Evolutionary conservation across 2,329 filamentous ascomycete species (phyloP).

Genomic region (Trichocomaceae sp.): DNA sequence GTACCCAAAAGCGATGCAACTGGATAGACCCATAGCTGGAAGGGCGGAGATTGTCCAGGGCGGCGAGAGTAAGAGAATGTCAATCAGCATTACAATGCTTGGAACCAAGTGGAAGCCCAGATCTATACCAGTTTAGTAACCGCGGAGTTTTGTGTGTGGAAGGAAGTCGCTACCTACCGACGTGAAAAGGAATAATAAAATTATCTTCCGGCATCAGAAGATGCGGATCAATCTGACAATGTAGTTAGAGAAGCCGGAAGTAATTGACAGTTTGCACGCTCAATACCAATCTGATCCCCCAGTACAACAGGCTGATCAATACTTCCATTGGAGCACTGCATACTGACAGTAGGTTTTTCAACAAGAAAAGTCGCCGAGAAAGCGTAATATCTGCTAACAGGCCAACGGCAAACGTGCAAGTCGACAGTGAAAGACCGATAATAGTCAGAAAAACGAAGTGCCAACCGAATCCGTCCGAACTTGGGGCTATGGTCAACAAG

Average conservation of each 20-base stretch:
- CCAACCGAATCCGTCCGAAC: constrained; percentile 57
- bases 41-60: constrained; percentile 53
- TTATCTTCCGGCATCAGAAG: constrained; percentile 46
- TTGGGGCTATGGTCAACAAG: constrained; percentile 18
- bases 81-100: constrained; percentile 47
- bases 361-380: constrained; percentile 46
- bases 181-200: constrained; percentile 27
- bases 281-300: constrained; percentile 47
- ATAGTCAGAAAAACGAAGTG: constrained; percentile 61
- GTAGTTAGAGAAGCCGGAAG: constrained; percentile 7
- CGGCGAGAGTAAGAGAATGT: constrained; percentile 53
- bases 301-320: constrained; percentile 56
- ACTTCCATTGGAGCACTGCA: constrained; percentile 55
- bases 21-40: constrained; percentile 46
- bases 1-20: constrained; percentile 50
- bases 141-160: too few relatives aligned
- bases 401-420: constrained; percentile 48
- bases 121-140: constrained; percentile 24
- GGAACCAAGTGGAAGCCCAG: constrained; percentile 48
- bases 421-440: constrained; percentile 52
- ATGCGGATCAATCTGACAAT: constrained; percentile 35
- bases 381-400: constrained; percentile 51
- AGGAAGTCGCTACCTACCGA: constrained; percentile 23
- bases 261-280: not conserved
- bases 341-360: constrained; percentile 54